These are phyloP conservation scores for Skeletonema costatum DNA, from an alignment of 108 stramenopile species.

Conservation along the genomic window DNA sequence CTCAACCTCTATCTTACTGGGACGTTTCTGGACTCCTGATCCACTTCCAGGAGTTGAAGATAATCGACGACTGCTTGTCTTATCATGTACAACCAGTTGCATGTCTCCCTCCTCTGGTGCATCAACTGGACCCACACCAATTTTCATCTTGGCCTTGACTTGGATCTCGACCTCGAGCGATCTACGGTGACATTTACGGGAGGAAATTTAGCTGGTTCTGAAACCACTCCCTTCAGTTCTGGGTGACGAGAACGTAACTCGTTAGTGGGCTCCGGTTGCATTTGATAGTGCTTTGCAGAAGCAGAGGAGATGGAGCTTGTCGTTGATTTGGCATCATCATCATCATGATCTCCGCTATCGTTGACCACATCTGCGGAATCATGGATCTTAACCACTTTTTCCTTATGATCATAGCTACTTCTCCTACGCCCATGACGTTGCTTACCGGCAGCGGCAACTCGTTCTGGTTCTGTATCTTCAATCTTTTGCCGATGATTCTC, in stretches of 20 bases:
- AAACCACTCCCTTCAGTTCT: neutral
- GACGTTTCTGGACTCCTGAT: neutral
- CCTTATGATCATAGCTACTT: neutral
- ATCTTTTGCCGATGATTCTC: neutral
- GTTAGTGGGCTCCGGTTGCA: conserved; percentile 11
- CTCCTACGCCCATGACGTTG: neutral
- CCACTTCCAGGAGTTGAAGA: neutral
- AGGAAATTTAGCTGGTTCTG: neutral
- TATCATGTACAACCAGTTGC: neutral
- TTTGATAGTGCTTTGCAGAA: conserved; percentile 17
- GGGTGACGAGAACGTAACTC: conserved; percentile 1
- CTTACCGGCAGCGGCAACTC: neutral
- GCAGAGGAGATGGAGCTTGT: conserved; percentile 35
- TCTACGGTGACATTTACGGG: conserved; percentile 3
- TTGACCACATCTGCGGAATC: neutral
- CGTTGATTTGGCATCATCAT: conserved; percentile 4
- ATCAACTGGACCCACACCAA: neutral
- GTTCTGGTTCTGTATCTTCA: neutral
- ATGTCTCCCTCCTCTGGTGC: neutral
- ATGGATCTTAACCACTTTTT: conserved; percentile 1
- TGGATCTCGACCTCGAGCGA: neutral
- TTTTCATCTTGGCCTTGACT: neutral
- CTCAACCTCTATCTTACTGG: conserved; percentile 24
- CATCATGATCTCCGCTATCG: neutral
- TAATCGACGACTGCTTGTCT: neutral